Percentiles rank a stretch among this genome's conserved stretches.
phyloP scores from a whole-genome alignment of 1,284 basidiomycete genomes.

The Moesziomyces sp. region DNA sequence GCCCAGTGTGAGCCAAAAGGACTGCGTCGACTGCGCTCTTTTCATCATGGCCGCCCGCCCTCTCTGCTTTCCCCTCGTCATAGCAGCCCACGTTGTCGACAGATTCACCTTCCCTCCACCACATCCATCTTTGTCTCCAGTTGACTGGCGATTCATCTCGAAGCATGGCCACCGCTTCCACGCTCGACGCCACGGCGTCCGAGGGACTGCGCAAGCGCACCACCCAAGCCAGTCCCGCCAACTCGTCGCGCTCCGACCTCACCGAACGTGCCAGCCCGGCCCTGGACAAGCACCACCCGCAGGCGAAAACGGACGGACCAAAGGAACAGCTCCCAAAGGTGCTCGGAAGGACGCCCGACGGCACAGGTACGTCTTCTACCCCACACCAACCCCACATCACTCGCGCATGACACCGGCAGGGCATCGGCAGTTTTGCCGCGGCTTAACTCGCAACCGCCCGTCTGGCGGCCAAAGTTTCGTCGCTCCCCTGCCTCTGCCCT shows the following conservation, averaged over 20 bases:
- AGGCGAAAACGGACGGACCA: constrained; percentile 4
- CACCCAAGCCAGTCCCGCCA: constrained; percentile 6
- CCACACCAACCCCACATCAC: constrained; percentile 21
- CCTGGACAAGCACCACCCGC: not conserved
- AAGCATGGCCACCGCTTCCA: constrained; percentile 21
- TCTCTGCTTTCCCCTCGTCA: not conserved
- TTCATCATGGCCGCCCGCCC: not conserved
- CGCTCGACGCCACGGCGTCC: constrained; percentile 10
- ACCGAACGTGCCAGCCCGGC: constrained; percentile 10
- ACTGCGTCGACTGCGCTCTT: not conserved
- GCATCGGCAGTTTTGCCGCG: constrained; percentile 27
- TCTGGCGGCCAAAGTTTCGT: constrained; percentile 2
- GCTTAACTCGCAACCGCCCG: constrained; percentile 19
- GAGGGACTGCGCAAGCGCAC: constrained; percentile 42
- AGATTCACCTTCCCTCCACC: constrained; percentile 1
- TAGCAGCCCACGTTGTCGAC: not conserved
- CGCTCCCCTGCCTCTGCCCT: not conserved
- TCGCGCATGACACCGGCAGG: constrained; percentile 9
- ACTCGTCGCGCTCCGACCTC: constrained; percentile 25
- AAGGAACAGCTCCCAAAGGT: constrained; percentile 19
- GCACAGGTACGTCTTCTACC: constrained; percentile 32
- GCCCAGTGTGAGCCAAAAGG: too few relatives aligned
- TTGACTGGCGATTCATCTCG: not conserved
- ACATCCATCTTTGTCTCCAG: not conserved
- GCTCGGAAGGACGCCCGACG: constrained; percentile 46